Percentiles rank a stretch among this genome's conserved stretches.
These are phyloP conservation scores for Heritiera littoralis DNA, from an alignment of 345 rosid species.

Conservation along the genomic window DNA sequence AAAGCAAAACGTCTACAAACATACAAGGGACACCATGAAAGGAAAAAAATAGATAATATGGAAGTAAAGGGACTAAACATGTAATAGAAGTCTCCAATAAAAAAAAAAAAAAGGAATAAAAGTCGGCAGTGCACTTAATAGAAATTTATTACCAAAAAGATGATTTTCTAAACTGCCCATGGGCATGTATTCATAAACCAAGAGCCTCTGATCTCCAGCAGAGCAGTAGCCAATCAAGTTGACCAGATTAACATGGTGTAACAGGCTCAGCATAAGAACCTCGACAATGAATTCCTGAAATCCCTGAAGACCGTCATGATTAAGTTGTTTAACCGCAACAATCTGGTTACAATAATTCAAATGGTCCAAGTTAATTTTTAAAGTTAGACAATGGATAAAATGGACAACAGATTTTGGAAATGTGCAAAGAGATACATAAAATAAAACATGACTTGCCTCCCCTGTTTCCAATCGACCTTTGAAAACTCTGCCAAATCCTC, in stretches of 20 bases:
- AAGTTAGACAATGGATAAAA: not conserved
- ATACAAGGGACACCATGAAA: slow-evolving; percentile 1
- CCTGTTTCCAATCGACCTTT: slow-evolving; percentile 81
- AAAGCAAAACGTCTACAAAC: not conserved
- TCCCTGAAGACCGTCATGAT: slow-evolving; percentile 91
- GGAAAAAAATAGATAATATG: not conserved
- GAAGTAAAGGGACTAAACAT: not conserved
- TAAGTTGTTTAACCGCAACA: slow-evolving; percentile 89
- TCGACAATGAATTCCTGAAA: slow-evolving; percentile 90
- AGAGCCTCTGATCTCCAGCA: slow-evolving; percentile 88
- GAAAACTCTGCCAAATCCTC: slow-evolving; percentile 94
- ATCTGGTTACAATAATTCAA: slow-evolving; percentile 47
- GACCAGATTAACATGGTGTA: slow-evolving; percentile 88
- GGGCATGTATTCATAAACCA: slow-evolving; percentile 95
- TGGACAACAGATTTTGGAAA: not conserved
- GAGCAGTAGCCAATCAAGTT: slow-evolving; percentile 91
- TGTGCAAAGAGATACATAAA: not conserved
- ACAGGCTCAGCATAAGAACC: slow-evolving; percentile 91
- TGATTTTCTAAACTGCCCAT: slow-evolving; percentile 96
- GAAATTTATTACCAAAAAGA: slow-evolving; percentile 65
- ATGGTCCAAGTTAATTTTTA: slow-evolving; percentile 4
- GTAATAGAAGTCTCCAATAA: not conserved
- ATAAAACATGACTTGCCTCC: slow-evolving; percentile 46
- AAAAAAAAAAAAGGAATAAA: not conserved
- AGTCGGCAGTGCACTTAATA: not conserved